Evolutionary conservation across 805 yeast genomes (phyloP).

Genomic region (Blastobotrys peoriensis): DNA sequence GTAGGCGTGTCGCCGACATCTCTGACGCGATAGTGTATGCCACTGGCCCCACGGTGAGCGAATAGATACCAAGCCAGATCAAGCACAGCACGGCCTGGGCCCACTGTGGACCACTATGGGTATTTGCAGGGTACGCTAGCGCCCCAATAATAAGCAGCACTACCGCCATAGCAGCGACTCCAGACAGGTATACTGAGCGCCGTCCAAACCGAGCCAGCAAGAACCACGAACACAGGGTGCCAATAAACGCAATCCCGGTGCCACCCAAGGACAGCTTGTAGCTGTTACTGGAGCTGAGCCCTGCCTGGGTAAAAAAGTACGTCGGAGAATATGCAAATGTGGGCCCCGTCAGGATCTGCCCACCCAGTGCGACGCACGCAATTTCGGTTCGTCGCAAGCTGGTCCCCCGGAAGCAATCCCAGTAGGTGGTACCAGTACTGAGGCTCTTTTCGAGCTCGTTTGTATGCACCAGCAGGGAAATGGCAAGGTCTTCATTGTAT

Average conservation of each 20-base stretch:
- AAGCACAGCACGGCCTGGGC: slow-evolving; percentile 40
- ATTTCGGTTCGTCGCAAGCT: slow-evolving; percentile 47
- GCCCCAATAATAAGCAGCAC: slow-evolving; percentile 42
- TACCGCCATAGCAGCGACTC: slow-evolving; percentile 32
- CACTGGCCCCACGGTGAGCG: slow-evolving; percentile 40
- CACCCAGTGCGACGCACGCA: slow-evolving; percentile 37
- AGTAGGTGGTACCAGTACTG: slow-evolving; percentile 18
- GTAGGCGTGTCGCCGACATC: slow-evolving; percentile 35
- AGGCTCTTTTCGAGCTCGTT: slow-evolving; percentile 28
- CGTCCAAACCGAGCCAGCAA: slow-evolving; percentile 21
- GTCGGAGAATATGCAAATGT: slow-evolving; percentile 37
- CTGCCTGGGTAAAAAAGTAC: slow-evolving; percentile 45
- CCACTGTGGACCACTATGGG: slow-evolving; percentile 21
- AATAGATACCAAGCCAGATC: slow-evolving; percentile 40
- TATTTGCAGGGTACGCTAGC: slow-evolving; percentile 3
- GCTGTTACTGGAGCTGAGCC: slow-evolving; percentile 22
- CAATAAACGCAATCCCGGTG: slow-evolving; percentile 40
- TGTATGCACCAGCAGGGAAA: slow-evolving; percentile 34
- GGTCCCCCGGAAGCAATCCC: slow-evolving; percentile 43
- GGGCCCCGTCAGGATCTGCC: slow-evolving; percentile 39
- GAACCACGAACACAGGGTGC: slow-evolving; percentile 30
- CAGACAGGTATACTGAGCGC: slow-evolving; percentile 24
- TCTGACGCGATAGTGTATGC: slow-evolving; percentile 38
- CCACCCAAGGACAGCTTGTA: slow-evolving; percentile 43
- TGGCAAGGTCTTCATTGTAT: slow-evolving; percentile 9